Conservation (phyloP, 73 alveolate genomes). For the Paramecium primaurelia region DNA sequence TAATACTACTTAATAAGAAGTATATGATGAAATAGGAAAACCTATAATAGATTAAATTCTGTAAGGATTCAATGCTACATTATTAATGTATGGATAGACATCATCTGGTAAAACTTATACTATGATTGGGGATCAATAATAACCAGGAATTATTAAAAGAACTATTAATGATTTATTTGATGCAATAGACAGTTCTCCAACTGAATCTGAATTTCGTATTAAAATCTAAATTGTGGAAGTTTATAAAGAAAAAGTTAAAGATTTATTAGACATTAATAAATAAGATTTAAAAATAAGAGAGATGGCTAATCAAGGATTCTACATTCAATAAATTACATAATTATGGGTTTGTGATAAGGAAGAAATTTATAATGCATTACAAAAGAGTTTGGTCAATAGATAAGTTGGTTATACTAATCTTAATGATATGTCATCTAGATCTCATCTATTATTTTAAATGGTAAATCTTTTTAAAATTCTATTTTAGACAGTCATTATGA, state of each 20-base stretch:
- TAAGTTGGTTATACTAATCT: constrained; percentile 78
- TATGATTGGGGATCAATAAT: constrained; percentile 79
- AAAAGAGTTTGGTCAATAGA: constrained; percentile 83
- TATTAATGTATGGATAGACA: constrained; percentile 89
- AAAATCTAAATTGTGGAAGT: constrained; percentile 87
- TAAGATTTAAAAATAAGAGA: constrained; percentile 84
- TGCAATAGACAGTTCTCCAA: constrained; percentile 73
- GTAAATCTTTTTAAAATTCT: neutral
- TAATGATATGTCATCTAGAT: constrained; percentile 92
- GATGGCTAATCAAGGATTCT: constrained; percentile 84
- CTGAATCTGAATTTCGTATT: constrained; percentile 82
- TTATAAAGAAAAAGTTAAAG: constrained; percentile 88
- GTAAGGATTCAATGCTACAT: constrained; percentile 89
- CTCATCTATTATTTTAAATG: constrained; percentile 75
- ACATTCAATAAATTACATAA: constrained; percentile 82
- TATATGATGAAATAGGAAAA: constrained; percentile 81
- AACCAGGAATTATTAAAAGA: constrained; percentile 87
- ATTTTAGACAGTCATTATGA: constrained; percentile 42
- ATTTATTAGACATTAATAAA: constrained; percentile 78
- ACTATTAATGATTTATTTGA: constrained; percentile 86
- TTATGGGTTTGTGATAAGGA: constrained; percentile 69
- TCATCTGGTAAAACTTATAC: constrained; percentile 92
- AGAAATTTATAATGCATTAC: constrained; percentile 81
- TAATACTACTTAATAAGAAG: constrained; percentile 76
- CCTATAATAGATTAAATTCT: constrained; percentile 87